Evolutionary conservation across 148 eudicot genomes (phyloP), one percentile per base, ranked within the genome.

Genomic region (Rhododendron williamsianum): DNA sequence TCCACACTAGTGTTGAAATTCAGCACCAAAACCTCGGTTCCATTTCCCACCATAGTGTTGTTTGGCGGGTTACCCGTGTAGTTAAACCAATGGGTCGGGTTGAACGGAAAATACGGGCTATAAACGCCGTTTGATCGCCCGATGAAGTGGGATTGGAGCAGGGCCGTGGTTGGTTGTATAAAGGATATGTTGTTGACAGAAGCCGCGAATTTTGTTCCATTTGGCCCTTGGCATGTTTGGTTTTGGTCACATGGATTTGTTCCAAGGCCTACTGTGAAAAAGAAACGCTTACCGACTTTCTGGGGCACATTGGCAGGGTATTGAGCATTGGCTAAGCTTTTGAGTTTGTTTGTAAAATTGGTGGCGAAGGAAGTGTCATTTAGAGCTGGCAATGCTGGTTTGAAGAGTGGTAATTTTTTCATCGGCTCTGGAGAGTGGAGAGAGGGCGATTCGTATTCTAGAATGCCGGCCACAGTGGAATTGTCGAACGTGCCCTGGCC

Each of bases 271-370:
- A 94, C 81, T 3, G 97, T 93, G 89, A 94, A 94, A 56, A 94
- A 90, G 77, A 92, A 91, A 1, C 76, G 91, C 43, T 82, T 91
- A 36, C 92, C 93, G 0, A 92, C 86, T 10, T 85, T 83, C 35
- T 89, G 60, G 0, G 95, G 95, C 12, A 94, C 94, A n/a, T 94
- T 92, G 0, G 94, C 97, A 4, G 97, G 97, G 81, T 88, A 92
- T 78, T 88, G 86, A 6, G 91, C 81, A 73, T 21, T 90, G 0
- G 89, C 93, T 81, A 94, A 83, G 86, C 95, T 94, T 23, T 90
- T 91, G 23, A 94, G 89, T 69, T 81, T 93, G 30, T 78, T 86
- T 0, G 91, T 72, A 79, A 85, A 94, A 45, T 89, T 91, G 54
- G 93, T 63, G 16, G 89, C 92, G 45, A 93, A 90, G 2, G 89